Conservation (phyloP, 2,329 filamentous ascomycete genomes). For the Bipolaris oryzae region DNA sequence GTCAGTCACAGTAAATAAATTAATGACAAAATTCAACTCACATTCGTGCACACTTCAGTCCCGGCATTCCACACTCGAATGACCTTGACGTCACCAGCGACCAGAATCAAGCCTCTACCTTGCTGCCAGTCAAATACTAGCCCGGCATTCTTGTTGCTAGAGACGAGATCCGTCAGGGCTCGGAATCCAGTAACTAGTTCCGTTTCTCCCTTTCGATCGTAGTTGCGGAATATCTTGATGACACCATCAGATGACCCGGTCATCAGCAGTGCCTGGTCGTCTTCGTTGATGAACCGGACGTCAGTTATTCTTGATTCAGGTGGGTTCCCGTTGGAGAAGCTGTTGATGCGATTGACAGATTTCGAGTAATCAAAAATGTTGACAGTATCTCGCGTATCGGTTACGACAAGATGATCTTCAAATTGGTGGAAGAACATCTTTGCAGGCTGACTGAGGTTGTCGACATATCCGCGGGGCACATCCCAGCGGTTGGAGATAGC, state of each 20-base stretch:
- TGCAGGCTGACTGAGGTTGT: conserved; percentile 85
- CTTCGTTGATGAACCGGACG: conserved; percentile 96
- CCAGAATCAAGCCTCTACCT: conserved; percentile 91
- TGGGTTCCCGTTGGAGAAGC: conserved; percentile 95
- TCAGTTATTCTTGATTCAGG: conserved; percentile 90
- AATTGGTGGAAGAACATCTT: conserved; percentile 98
- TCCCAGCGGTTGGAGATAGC: conserved; percentile 89
- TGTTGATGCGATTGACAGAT: conserved; percentile 71
- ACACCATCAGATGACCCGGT: conserved; percentile 95
- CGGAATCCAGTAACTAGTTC: conserved; percentile 91
- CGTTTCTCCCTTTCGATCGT: conserved; percentile 76
- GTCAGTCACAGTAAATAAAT: conserved; percentile 13
- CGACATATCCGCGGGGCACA: conserved; percentile 79
- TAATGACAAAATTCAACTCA: conserved; percentile 41
- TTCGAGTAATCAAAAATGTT: conserved; percentile 78
- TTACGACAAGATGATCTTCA: conserved; percentile 91
- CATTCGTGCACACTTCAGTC: conserved; percentile 84
- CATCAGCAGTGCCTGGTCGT: conserved; percentile 93
- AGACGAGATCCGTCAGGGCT: conserved; percentile 89
- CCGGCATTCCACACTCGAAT: conserved; percentile 97
- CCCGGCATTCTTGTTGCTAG: conserved; percentile 91
- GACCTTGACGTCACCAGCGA: conserved; percentile 92
- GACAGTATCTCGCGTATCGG: conserved; percentile 90
- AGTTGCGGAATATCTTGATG: conserved; percentile 89
- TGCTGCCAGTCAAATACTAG: conserved; percentile 99